Conservation (phyloP, 106 monocot genomes). For the Iris macrosiphon region DNA sequence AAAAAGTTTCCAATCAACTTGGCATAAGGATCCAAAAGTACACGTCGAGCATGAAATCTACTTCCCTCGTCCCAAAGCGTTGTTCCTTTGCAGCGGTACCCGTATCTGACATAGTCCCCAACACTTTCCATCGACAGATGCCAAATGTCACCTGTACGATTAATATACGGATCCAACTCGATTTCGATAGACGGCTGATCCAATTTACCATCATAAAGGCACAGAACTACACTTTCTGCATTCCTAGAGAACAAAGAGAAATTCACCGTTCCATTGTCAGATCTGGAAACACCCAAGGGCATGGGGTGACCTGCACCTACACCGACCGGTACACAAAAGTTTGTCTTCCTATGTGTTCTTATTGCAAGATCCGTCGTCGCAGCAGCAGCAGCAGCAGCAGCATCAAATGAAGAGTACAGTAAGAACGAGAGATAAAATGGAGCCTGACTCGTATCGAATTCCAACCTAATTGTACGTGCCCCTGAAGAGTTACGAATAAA, state of each 20-base stretch:
- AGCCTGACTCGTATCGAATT: slow-evolving; percentile 30
- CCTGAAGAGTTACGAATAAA: slow-evolving; percentile 19
- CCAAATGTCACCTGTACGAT: slow-evolving; percentile 78
- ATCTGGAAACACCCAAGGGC: slow-evolving; percentile 60
- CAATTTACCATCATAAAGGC: slow-evolving; percentile 37
- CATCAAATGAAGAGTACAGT: slow-evolving; percentile 13
- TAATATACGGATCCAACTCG: slow-evolving; percentile 71
- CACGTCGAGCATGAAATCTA: slow-evolving; percentile 29
- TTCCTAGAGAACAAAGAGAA: slow-evolving; percentile 73
- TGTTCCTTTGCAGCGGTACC: slow-evolving; percentile 55
- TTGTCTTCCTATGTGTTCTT: slow-evolving; percentile 55
- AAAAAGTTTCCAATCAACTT: slow-evolving; percentile 32
- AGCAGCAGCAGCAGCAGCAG: not conserved
- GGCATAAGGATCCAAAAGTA: slow-evolving; percentile 86
- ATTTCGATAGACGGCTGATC: slow-evolving; percentile 51
- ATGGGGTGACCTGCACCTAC: slow-evolving; percentile 44
- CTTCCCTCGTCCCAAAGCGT: slow-evolving; percentile 24
- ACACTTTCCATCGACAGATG: slow-evolving; percentile 46
- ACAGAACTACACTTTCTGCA: slow-evolving; percentile 64
- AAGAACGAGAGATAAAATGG: slow-evolving; percentile 72
- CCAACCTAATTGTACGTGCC: slow-evolving; percentile 18
- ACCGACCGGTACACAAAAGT: slow-evolving; percentile 74
- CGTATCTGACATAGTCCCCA: slow-evolving; percentile 43
- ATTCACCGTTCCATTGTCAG: slow-evolving; percentile 45
- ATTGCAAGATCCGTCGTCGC: slow-evolving; percentile 19